Evolutionary conservation across 1,284 basidiomycete genomes (phyloP).

Genomic region (Trichosporon sp.): DNA sequence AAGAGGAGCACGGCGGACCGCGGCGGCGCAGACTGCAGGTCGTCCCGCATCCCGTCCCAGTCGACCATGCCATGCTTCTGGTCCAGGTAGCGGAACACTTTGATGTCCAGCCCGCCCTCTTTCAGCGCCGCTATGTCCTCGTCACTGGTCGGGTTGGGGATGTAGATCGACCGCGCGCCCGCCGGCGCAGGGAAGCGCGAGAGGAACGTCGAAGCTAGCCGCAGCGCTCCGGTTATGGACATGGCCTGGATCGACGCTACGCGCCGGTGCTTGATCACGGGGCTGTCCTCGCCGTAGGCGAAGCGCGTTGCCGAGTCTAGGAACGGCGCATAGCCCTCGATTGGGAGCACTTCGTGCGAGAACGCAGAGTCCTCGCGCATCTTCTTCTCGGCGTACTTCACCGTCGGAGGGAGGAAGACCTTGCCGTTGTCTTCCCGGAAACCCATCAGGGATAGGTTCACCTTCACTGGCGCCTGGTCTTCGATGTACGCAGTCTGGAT

Average conservation of each 20-base stretch:
- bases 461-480: slow-evolving; percentile 71
- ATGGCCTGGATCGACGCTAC: slow-evolving; percentile 69
- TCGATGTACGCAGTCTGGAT: slow-evolving; percentile 67
- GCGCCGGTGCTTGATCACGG: slow-evolving; percentile 47
- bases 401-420: slow-evolving; percentile 87
- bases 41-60: slow-evolving; percentile 64
- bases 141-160: slow-evolving; percentile 36
- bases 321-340: slow-evolving; percentile 43
- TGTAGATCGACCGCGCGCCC: slow-evolving; percentile 26
- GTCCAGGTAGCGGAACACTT: slow-evolving; percentile 66
- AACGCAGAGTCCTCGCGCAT: slow-evolving; percentile 30
- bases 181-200: slow-evolving; percentile 55
- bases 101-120: slow-evolving; percentile 41
- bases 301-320: slow-evolving; percentile 36
- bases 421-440: slow-evolving; percentile 79
- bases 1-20: slow-evolving; percentile 82
- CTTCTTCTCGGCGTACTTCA: slow-evolving; percentile 63
- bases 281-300: slow-evolving; percentile 54
- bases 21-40: slow-evolving; percentile 56
- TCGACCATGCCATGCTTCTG: slow-evolving; percentile 82
- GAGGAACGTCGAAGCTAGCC: slow-evolving; percentile 84
- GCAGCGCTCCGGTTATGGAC: slow-evolving; percentile 92
- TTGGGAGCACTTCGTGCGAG: slow-evolving; percentile 30
- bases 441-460: slow-evolving; percentile 87
- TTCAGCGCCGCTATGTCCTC: slow-evolving; percentile 39